These are phyloP conservation scores for Exsudoporus floridanus DNA, from an alignment of 1,284 basidiomycete genomes.

Conservation along the genomic window DNA sequence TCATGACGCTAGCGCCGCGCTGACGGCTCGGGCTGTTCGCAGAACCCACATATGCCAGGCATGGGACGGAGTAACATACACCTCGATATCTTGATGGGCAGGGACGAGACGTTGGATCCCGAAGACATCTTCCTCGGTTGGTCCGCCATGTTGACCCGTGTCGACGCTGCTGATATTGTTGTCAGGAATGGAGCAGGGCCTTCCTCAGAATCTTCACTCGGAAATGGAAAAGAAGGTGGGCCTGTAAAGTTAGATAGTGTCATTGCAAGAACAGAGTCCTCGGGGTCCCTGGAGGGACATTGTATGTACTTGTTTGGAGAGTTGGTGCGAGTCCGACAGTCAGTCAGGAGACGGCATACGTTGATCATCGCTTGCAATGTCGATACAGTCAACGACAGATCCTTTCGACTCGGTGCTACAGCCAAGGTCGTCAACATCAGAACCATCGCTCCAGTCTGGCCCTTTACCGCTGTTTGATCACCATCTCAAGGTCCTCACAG, in stretches of 20 bases:
- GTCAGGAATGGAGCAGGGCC: conserved; percentile 52
- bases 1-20: background rate
- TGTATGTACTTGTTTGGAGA: conserved; percentile 30
- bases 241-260: conserved; percentile 38
- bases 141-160: conserved; percentile 24
- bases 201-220: conserved; percentile 60
- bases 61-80: conserved; percentile 74
- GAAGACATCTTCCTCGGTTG: conserved; percentile 72
- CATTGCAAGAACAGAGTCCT: background rate
- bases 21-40: conserved; percentile 6
- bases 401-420: conserved; percentile 20
- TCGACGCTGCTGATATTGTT: conserved; percentile 5
- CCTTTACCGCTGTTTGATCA: conserved; percentile 70
- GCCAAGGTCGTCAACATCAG: conserved; percentile 44
- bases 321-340: conserved; percentile 4
- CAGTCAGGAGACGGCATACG: background rate
- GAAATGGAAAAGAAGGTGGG: conserved; percentile 72
- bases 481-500: conserved; percentile 65
- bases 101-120: conserved; percentile 78
- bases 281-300: conserved; percentile 9
- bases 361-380: conserved; percentile 22
- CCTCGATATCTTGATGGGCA: conserved; percentile 88
- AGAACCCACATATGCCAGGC: conserved; percentile 67
- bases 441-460: conserved; percentile 45
- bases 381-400: conserved; percentile 20